Base-by-base conservation (phyloP, 345 rosid genomes). In the Geranium rotundifolium region DNA sequence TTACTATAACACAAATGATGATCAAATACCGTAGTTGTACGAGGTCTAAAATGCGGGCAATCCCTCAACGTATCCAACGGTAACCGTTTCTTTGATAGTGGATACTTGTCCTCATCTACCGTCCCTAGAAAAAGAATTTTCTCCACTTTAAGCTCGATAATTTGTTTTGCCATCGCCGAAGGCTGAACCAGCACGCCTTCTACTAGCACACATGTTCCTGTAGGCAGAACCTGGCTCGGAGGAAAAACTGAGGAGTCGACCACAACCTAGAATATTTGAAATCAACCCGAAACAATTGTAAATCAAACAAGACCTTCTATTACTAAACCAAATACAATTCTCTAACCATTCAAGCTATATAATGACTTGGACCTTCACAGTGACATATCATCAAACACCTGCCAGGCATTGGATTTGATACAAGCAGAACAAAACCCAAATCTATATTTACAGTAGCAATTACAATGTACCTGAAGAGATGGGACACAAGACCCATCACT, bases 401-500 rank as follows among this genome's bases (percentile, higher is more conserved):
- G 57, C 6, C 3, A 54, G 19, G 57, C 57, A 54, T 17, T 54
- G 57, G 17, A 15, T 54, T 3, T 1, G 17, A 16, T 16, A 17
- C 17, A 12, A 16, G 3, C 19, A 54, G 5, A n/a, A n/a, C n/a
- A n/a, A n/a, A n/a, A n/a, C n/a, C n/a, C n/a, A n/a, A n/a, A n/a
- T n/a, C n/a, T n/a, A n/a, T n/a, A n/a, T n/a, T n/a, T n/a, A n/a
- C n/a, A 10, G 13, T 1, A 41, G 50, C 50, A 37, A 17, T 20
- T 19, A 29, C n/a, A 49, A 17, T 20, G 46, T 73, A 89, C 98
- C 95, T 65, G 89, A 56, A 89, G 85, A 69, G 54, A 72, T 15
- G 72, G 65, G 62, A 73, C 73, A 18, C 80, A 84, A 37, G 98
- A 92, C 49, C 96, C 98, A 65, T 92, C 98, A 58, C 80, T 81